Base-by-base conservation (phyloP, 805 yeast species). In the Candida endomychidarum region DNA sequence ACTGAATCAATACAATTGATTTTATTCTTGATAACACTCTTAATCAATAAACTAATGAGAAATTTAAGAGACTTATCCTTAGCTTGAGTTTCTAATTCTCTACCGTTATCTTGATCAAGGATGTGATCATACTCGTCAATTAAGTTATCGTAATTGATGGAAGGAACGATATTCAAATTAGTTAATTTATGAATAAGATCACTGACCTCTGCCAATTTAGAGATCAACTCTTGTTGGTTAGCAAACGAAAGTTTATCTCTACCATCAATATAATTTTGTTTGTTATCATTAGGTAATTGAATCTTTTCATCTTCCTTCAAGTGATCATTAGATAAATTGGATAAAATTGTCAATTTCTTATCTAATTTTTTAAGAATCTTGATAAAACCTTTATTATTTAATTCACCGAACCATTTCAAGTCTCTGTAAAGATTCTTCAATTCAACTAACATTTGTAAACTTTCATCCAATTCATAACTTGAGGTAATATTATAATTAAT, bases 341-440 rank as follows among this genome's bases (percentile, higher is more conserved):
- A 47, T 34, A 64, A 49, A 32, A 48, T 54, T 6, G 46, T 43
- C 51, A 69, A 54, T 58, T 88, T 88, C 67, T 91, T 91, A 61
- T 91, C 97, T 51, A 90, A 71, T 55, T 90, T 90, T 65, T 90
- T 90, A 55, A 91, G 69, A 48, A 91, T 91, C 65, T 90, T 90
- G 39, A 81, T 76, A 51, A 89, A 86, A 0, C 96, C 98, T 45
- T 95, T 80, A 56, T 84, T 86, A 67, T 90, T 90, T 52, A 90
- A 77, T 56, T 91, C 97, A 17, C 95, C 95, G 59, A 78, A 90
- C 96, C 97, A 91, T 59, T 86, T 89, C 56, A 90, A 70, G 60
- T 89, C 89, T 42, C 96, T 73, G 46, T 85, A 78, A 43, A 80
- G 79, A 12, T 83, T 73, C 34, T 96, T 74, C 39, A 88, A 68